Percentiles rank a stretch among this genome's conserved stretches.
phyloP scores from a whole-genome alignment of 768 basidiomycete genomes.

The Sporobolomyces pararoseus region DNA sequence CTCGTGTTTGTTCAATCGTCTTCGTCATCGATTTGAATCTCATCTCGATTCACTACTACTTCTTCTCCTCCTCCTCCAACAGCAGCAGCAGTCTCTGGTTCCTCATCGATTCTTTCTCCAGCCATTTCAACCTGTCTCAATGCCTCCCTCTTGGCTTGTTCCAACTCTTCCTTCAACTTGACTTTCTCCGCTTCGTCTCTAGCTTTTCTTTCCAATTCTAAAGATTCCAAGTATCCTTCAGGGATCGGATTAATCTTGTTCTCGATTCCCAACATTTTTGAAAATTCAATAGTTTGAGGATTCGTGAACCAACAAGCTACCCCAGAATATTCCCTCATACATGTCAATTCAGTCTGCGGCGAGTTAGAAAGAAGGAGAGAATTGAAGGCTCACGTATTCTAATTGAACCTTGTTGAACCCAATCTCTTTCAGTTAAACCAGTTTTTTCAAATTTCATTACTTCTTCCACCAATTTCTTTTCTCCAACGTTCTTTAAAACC shows the following conservation, averaged over 20 bases:
- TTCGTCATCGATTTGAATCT: slow-evolving; percentile 27
- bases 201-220: slow-evolving; percentile 1
- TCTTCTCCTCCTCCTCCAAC: slow-evolving; percentile 4
- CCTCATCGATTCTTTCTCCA: slow-evolving; percentile 22
- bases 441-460: slow-evolving; percentile 69
- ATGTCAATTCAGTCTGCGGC: too few relatives aligned
- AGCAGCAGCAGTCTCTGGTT: too few relatives aligned
- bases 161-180: slow-evolving; percentile 1
- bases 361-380: not conserved
- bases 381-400: slow-evolving; percentile 53
- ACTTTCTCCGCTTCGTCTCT: not conserved
- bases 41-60: slow-evolving; percentile 16
- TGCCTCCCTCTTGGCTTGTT: slow-evolving; percentile 24
- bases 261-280: slow-evolving; percentile 68
- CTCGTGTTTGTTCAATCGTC: slow-evolving; percentile 1
- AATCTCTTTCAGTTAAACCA: slow-evolving; percentile 50
- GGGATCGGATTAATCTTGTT: slow-evolving; percentile 63
- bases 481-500: slow-evolving; percentile 55
- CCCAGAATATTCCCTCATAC: too few relatives aligned
- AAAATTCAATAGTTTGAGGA: slow-evolving; percentile 84
- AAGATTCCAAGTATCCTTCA: slow-evolving; percentile 26
- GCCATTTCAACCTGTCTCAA: slow-evolving; percentile 16
- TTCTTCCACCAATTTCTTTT: slow-evolving; percentile 54
- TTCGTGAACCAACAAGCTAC: slow-evolving; percentile 75
- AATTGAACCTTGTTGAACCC: slow-evolving; percentile 52